Evolutionary conservation across 148 eudicot species (phyloP), one percentile per base, ranked within the genome.

Genomic region (Beta vulgaris): DNA sequence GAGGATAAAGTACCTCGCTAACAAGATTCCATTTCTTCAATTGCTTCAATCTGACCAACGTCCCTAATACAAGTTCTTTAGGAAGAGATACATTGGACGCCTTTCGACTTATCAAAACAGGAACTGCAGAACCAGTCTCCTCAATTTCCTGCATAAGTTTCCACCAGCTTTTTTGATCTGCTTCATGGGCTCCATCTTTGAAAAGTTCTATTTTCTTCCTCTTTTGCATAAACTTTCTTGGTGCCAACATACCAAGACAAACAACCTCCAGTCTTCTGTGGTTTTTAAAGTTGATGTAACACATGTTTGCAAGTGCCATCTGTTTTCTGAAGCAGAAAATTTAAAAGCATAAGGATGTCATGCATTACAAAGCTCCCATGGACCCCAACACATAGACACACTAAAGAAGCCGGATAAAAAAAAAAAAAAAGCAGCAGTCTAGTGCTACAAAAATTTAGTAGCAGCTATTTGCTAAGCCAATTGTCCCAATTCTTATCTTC

Each of bases 1-100:
- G 16, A 71, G 70, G 42, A 67, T 14, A 69, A 31, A 72, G 46
- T 74, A 94, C 98, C 97, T 94, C 96, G 37, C 96, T 68, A 78
- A 94, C 97, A 86, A 91, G 84, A 79, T 88, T 87, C 98, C 98
- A 94, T 82, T 87, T 94, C 88, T 90, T 94, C 46, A 90, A 83
- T 82, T 94, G 98, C 83, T 94, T 94, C 84, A 94, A 88, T 78
- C 98, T 85, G 63, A 88, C 91, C 39, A 94, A 84, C 69, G 97
- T 91, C 36, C 98, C 98, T 40, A 94, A 75, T 63, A 94, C 89
- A 12, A 91, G 85, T 80, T 89, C 90, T 75, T 87, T 94, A 3
- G 98, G 93, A 81, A 94, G 89, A 74, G 89, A 75, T 74, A 85
- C 76, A 51, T 83, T 83, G 78, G 85, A 84, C 51, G 75, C 76